phyloP scores from a whole-genome alignment of 2,329 filamentous ascomycete species.

The Aspergillus glaucus region DNA sequence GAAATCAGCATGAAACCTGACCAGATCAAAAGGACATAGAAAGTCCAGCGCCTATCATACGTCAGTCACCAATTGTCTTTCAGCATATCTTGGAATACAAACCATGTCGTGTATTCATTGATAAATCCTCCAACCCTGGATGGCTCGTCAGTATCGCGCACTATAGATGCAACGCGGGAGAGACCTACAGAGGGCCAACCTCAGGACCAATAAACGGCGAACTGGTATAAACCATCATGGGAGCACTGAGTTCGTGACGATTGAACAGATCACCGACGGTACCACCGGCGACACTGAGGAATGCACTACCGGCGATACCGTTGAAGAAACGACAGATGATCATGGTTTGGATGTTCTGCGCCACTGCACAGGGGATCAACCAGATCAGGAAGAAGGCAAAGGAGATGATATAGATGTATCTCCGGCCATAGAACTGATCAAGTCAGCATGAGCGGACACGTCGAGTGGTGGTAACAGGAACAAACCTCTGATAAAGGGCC shows the following conservation, averaged over 20 bases:
- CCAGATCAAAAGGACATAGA: constrained; percentile 83
- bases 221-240: constrained; percentile 77
- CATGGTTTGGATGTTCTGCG: constrained; percentile 75
- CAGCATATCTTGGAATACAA: constrained; percentile 9
- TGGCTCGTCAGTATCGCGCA: background rate
- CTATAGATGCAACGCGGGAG: background rate
- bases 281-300: constrained; percentile 67
- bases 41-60: constrained; percentile 62
- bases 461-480: background rate
- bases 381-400: constrained; percentile 72
- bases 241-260: constrained; percentile 61
- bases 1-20: constrained; percentile 56
- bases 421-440: constrained; percentile 67
- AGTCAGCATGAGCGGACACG: background rate
- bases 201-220: constrained; percentile 54
- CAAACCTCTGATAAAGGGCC: constrained; percentile 56
- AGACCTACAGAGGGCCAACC: constrained; percentile 46
- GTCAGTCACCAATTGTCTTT: constrained; percentile 5
- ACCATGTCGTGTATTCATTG: constrained; percentile 65
- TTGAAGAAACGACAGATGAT: constrained; percentile 68
- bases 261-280: constrained; percentile 77
- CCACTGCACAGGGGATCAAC: constrained; percentile 74
- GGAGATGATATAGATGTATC: constrained; percentile 71
- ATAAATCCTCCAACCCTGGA: constrained; percentile 67
- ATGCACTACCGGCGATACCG: constrained; percentile 44